Base-by-base conservation (phyloP, 1,139 yeast genomes). In the Saccharomycopsis crataegensis region DNA sequence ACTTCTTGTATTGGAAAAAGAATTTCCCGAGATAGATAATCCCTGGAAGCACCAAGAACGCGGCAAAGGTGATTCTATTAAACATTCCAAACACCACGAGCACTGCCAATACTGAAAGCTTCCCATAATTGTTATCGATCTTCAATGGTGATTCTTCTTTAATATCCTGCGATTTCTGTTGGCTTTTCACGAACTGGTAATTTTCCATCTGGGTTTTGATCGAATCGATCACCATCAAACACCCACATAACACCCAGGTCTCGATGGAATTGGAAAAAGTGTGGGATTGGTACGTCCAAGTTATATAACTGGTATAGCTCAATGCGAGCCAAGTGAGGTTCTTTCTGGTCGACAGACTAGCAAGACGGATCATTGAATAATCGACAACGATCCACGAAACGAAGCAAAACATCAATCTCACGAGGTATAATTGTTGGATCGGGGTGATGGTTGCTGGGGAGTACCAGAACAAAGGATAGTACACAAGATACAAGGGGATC, bases 211-310 rank as follows among this genome's bases (percentile, higher is more conserved):
- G 54, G 22, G 55, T 55, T 51, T 82, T 65, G 49, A 78, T 62
- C 51, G 76, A 75, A 59, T 77, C 75, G 38, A 79, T 70, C 14
- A 80, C 61, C 1, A 67, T 77, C 9, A 90, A 67, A 8, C 79
- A 73, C 57, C 80, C 61, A 43, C 90, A 63, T 22, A 93, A 70
- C 38, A 90, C 59, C 22, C 82, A 70, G 0, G 98, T 88, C 62
- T 94, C 99, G 3, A 88, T 66, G 34, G 91, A 80, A 65, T 94
- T 94, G 40, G 96, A 87, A 63, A 94, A 88, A 1, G 95, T 82
- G 65, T 91, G 98, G 1, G 88, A 75, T 65, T 93, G 98, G 62
- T 82, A 84, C 0, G 85, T 80, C 71, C 88, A 75, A 0, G 96
- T 83, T 11, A 90, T 76, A 64, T 86, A 93, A 1, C 96, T 86